These are phyloP conservation scores for Vigna nakashimae DNA, from an alignment of 306 rosid genomes.

Conservation along the genomic window DNA sequence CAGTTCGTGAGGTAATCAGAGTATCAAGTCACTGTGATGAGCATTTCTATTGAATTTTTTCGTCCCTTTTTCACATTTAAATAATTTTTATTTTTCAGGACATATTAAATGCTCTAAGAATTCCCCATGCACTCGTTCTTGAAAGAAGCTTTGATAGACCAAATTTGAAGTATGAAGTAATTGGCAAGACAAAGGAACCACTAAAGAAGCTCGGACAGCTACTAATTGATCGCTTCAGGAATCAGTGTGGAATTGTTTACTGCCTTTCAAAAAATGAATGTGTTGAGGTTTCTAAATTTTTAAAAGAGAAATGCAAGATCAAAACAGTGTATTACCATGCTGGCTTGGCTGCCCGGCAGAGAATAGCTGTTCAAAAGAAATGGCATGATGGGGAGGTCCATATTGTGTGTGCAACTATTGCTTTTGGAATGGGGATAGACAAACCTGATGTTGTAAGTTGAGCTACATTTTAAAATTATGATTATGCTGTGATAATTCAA, in stretches of 20 bases:
- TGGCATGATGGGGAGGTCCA: constrained; percentile 92
- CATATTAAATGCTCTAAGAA: constrained; percentile 78
- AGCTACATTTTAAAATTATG: constrained; percentile 40
- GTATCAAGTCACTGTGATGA: constrained; percentile 2
- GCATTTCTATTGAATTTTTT: constrained; percentile 9
- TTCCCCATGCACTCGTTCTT: constrained; percentile 85
- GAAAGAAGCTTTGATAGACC: constrained; percentile 98
- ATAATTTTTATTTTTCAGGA: constrained; percentile 65
- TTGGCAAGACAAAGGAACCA: constrained; percentile 80
- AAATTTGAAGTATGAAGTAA: constrained; percentile 90
- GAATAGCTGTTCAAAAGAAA: constrained; percentile 85
- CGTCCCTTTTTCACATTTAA: constrained; percentile 3
- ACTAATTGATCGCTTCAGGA: constrained; percentile 68
- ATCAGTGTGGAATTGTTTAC: constrained; percentile 87
- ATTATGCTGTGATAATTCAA: constrained; percentile 37
- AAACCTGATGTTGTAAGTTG: constrained; percentile 95
- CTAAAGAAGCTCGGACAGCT: constrained; percentile 77
- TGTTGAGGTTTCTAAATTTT: constrained; percentile 77
- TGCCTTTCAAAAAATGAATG: constrained; percentile 97
- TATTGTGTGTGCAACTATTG: constrained; percentile 92
- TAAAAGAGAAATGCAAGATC: constrained; percentile 71
- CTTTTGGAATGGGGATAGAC: constrained; percentile 99
- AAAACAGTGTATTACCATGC: constrained; percentile 92
- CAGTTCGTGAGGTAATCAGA: constrained; percentile 78
- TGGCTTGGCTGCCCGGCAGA: constrained; percentile 81